Base-by-base conservation (phyloP, 768 basidiomycete species). In the Suillus placidus region DNA sequence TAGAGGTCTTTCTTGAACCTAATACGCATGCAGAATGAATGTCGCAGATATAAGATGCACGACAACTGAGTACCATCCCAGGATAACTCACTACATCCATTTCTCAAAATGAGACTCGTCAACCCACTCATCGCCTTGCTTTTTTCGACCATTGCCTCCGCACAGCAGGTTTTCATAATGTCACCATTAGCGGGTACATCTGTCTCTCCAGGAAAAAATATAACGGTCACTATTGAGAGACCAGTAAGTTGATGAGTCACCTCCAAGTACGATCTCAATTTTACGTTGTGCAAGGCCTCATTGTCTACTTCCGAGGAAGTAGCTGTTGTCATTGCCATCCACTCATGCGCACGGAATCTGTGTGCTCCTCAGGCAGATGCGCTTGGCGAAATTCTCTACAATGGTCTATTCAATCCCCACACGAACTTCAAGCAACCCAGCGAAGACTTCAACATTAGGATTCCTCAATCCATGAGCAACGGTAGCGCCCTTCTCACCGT, bases 231-330 rank as follows among this genome's bases (percentile, higher is more conserved):
- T 23, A n/a, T 63, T 34, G 20, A 57, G 30, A 54, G 20, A 37
- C n/a, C 56, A n/a, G 62, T 60, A 32, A 63, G 62, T 63, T 16
- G 16, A 23, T 9, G 34, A 18, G 18, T 55, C 8, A n/a, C 12
- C 26, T 60, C 54, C 35, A 20, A 32, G 35, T 37, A 6, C 51
- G 13, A 10, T 20, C 52, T 52, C 14, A 20, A 52, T 18, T 49
- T 13, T 13, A 26, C 43, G 9, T 26, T 20, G 34, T 43, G 5
- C 35, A 37, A 78, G 71, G 73, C 72, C 70, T 72, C 73, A 6
- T 72, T 78, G 8, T 72, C 74, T 10, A 67, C 71, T 63, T 77
- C 77, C 13, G 61, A 67, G 16, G 79, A 81, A 57, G 75, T 79
- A 40, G 77, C 72, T 4, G 62, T 80, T 49, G 77, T 75, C 54